A percentile compares a stretch with the other conserved stretches of the same genome.
phyloP scores from a whole-genome alignment of 2,329 filamentous ascomycete genomes.

The Ophiocordyceps camponoti-leonardi region DNA sequence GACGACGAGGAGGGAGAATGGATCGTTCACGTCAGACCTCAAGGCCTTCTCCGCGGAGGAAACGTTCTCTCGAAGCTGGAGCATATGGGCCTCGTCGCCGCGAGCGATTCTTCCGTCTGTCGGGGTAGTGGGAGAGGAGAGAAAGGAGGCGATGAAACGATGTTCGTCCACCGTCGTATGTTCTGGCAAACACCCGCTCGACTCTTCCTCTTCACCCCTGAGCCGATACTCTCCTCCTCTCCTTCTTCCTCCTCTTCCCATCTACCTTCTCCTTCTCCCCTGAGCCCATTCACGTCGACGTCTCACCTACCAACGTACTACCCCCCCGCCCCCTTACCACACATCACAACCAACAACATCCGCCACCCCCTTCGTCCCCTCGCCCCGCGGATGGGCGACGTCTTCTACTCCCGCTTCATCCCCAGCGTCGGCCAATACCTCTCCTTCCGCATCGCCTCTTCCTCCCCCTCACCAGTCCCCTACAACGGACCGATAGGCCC shows the following conservation, averaged over 20 bases:
- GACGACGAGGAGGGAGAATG: slow-evolving; percentile 37
- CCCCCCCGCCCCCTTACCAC: slow-evolving; percentile 68
- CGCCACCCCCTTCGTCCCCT: slow-evolving; percentile 80
- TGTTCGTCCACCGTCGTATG: slow-evolving; percentile 64
- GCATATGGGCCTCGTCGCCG: slow-evolving; percentile 74
- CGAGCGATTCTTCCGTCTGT: slow-evolving; percentile 52
- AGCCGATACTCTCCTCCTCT: slow-evolving; percentile 9
- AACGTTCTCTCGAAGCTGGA: slow-evolving; percentile 82
- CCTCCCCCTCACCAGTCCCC: slow-evolving; percentile 43
- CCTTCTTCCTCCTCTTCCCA: slow-evolving; percentile 6
- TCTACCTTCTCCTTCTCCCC: slow-evolving; percentile 20
- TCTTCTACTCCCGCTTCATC: slow-evolving; percentile 79
- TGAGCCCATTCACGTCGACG: slow-evolving; percentile 61
- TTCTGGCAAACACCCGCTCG: slow-evolving; percentile 90
- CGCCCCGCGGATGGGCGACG: slow-evolving; percentile 75
- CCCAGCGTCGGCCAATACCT: slow-evolving; percentile 71
- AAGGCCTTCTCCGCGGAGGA: slow-evolving; percentile 73
- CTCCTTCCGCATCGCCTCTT: slow-evolving; percentile 70
- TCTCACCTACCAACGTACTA: slow-evolving; percentile 86
- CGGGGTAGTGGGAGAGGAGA: slow-evolving; percentile 11
- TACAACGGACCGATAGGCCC: slow-evolving; percentile 42
- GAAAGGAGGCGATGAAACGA: slow-evolving; percentile 49
- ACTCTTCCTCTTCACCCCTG: slow-evolving; percentile 64
- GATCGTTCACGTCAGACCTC: slow-evolving; percentile 66
- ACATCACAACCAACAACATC: slow-evolving; percentile 58